These are phyloP conservation scores for Aspergillus flavus DNA, from an alignment of 2,329 filamentous ascomycete species.

Conservation along the genomic window DNA sequence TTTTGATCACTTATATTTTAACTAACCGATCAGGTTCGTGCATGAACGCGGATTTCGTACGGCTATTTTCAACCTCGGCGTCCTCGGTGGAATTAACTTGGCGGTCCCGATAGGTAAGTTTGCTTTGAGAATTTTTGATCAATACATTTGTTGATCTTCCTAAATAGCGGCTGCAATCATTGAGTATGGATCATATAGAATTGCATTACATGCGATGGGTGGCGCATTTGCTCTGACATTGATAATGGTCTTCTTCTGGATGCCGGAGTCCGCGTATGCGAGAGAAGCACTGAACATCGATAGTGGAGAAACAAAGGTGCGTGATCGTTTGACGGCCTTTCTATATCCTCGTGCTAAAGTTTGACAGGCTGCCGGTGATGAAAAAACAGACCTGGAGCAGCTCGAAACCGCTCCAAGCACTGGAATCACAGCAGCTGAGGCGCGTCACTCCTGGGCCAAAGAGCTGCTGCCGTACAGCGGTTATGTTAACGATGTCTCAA, in stretches of 20 bases:
- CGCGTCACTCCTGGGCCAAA: background rate
- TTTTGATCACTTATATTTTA: background rate
- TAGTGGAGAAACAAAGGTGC: slow-evolving; percentile 30
- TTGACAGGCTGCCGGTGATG: background rate
- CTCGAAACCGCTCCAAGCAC: background rate
- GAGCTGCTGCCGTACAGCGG: slow-evolving; percentile 37
- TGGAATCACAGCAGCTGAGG: background rate
- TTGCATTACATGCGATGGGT: background rate
- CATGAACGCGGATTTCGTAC: background rate
- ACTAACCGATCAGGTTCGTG: background rate
- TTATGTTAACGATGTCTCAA: slow-evolving; percentile 41
- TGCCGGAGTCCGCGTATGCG: slow-evolving; percentile 46
- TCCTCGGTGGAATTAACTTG: background rate
- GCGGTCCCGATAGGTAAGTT: background rate
- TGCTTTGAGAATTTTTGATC: background rate
- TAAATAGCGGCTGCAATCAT: background rate
- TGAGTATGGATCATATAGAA: background rate
- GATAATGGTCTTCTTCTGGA: slow-evolving; percentile 46
- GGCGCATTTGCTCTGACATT: slow-evolving; percentile 43
- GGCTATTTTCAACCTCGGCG: background rate
- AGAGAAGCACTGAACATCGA: slow-evolving; percentile 42
- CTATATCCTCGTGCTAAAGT: background rate
- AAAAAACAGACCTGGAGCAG: background rate
- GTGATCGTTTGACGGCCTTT: background rate
- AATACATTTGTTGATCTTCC: background rate